Conservation (phyloP, 2,329 filamentous ascomycete species). For the Pezicula neosporulosa region DNA sequence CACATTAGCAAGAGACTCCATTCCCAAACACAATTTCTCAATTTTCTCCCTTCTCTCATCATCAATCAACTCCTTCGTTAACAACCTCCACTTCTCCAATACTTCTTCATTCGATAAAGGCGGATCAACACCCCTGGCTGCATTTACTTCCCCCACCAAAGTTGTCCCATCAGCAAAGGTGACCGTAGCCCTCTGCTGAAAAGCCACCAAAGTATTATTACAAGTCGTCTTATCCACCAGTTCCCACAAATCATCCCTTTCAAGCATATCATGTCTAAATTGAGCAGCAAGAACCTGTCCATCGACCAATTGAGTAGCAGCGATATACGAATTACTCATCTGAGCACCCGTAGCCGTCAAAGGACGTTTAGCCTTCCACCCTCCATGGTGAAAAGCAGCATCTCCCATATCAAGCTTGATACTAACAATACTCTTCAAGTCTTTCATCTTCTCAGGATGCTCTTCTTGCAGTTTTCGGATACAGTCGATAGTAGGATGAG, state of each 20-base stretch:
- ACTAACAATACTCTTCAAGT: conserved; percentile 25
- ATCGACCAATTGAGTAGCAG: conserved; percentile 34
- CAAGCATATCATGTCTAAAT: conserved; percentile 28
- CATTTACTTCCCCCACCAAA: conserved; percentile 15
- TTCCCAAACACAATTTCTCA: conserved; percentile 26
- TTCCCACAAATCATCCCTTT: conserved; percentile 32
- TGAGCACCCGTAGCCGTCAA: conserved; percentile 34
- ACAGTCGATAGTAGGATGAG: conserved; percentile 33
- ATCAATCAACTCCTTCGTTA: conserved; percentile 28
- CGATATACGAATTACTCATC: conserved; percentile 34
- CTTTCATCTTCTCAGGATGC: conserved; percentile 21
- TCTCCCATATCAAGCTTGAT: conserved; percentile 28
- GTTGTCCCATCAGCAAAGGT: conserved; percentile 20
- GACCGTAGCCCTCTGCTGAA: conserved; percentile 17
- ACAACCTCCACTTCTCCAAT: conserved; percentile 30
- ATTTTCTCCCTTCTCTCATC: conserved; percentile 24
- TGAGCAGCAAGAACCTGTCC: conserved; percentile 30
- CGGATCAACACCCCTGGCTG: conserved; percentile 29
- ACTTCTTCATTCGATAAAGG: conserved; percentile 34
- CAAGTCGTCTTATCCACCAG: conserved; percentile 29
- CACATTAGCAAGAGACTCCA: conserved; percentile 26
- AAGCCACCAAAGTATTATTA: conserved; percentile 6
- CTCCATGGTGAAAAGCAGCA: conserved; percentile 31
- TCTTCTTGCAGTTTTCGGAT: conserved; percentile 28
- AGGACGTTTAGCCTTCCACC: conserved; percentile 31